Percentiles rank a stretch among this genome's conserved stretches.
Conservation (phyloP, 2,329 filamentous ascomycete genomes). For the Onygena corvina region DNA sequence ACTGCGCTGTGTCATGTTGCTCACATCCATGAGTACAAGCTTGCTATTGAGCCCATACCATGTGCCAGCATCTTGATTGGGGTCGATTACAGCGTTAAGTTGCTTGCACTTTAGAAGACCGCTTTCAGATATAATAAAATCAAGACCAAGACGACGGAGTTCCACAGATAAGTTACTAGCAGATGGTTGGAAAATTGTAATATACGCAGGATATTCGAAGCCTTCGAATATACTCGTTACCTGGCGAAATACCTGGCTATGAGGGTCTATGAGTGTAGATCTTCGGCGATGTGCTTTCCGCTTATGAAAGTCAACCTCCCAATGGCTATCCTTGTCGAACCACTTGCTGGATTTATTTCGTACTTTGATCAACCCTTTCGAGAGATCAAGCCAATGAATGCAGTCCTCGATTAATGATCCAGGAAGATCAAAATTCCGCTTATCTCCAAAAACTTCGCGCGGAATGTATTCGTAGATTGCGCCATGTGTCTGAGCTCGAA, state of each 20-base stretch:
- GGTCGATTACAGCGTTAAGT: slow-evolving; percentile 40
- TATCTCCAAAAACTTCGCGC: slow-evolving; percentile 18
- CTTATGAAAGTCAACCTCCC: slow-evolving; percentile 20
- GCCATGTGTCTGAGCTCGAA: slow-evolving; percentile 20
- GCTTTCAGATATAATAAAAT: slow-evolving; percentile 31
- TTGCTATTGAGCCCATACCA: slow-evolving; percentile 41
- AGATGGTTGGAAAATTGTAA: slow-evolving; percentile 40
- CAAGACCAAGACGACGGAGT: slow-evolving; percentile 39
- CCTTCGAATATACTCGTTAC: slow-evolving; percentile 34
- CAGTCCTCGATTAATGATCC: slow-evolving; percentile 29
- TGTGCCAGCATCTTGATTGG: slow-evolving; percentile 36
- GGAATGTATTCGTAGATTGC: slow-evolving; percentile 24
- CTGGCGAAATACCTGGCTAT: slow-evolving; percentile 30
- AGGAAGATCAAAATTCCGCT: slow-evolving; percentile 21
- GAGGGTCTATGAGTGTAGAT: slow-evolving; percentile 28
- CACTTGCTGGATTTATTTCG: slow-evolving; percentile 16
- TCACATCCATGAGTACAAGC: slow-evolving; percentile 33
- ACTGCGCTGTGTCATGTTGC: slow-evolving; percentile 20
- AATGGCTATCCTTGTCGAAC: slow-evolving; percentile 24
- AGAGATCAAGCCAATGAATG: slow-evolving; percentile 39
- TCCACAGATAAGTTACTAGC: slow-evolving; percentile 27
- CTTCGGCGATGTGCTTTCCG: slow-evolving; percentile 20
- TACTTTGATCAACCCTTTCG: slow-evolving; percentile 23
- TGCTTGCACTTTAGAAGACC: slow-evolving; percentile 37
- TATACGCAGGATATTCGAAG: slow-evolving; percentile 37